These are phyloP conservation scores for Hypholoma sublateritium DNA, from an alignment of 768 basidiomycete genomes.

Conservation along the genomic window DNA sequence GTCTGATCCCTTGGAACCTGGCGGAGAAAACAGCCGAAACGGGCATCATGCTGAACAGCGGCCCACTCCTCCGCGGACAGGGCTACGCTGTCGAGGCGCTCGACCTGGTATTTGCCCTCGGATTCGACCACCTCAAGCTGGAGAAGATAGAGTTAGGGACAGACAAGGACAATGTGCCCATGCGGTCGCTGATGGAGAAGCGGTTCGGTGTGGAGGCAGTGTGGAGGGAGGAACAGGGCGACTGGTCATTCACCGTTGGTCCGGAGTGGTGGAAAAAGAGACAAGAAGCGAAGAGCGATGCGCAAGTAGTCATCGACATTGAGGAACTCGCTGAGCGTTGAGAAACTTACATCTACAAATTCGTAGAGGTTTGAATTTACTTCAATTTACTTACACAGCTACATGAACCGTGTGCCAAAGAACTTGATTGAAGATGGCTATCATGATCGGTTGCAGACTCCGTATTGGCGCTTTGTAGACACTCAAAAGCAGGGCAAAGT, in stretches of 20 bases:
- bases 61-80: slow-evolving; percentile 15
- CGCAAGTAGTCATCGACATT: slow-evolving; percentile 9
- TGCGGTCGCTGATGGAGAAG: slow-evolving; percentile 16
- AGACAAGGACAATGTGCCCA: slow-evolving; percentile 17
- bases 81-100: slow-evolving; percentile 19
- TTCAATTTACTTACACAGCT: no score
- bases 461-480: no score
- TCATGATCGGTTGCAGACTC: no score
- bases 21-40: slow-evolving; percentile 15
- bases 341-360: neutral
- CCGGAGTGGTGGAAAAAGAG: slow-evolving; percentile 17
- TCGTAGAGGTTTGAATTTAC: neutral
- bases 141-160: slow-evolving; percentile 14
- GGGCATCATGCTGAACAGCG: slow-evolving; percentile 23
- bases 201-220: slow-evolving; percentile 11
- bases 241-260: slow-evolving; percentile 14
- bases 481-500: no score
- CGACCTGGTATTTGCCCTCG: slow-evolving; percentile 20
- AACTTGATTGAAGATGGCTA: no score
- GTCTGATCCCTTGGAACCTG: slow-evolving; percentile 11
- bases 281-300: slow-evolving; percentile 10
- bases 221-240: slow-evolving; percentile 15
- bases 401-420: no score
- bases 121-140: slow-evolving; percentile 18
- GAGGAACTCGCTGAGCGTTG: neutral